These are phyloP conservation scores for Mycosphaerella arachidis DNA, from an alignment of 2,329 filamentous ascomycete genomes.

Conservation along the genomic window DNA sequence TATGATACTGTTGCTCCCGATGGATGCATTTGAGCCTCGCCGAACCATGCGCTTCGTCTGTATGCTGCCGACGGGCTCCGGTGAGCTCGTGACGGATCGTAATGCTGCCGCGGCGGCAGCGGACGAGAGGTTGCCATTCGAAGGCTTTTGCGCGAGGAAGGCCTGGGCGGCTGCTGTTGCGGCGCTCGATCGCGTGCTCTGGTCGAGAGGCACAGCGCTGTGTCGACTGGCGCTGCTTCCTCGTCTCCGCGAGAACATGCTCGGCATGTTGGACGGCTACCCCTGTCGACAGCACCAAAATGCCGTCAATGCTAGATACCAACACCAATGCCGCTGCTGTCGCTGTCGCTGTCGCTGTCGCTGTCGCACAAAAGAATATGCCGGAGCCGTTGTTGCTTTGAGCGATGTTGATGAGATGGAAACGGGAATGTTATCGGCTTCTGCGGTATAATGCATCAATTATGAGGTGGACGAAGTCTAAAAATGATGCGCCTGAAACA, in stretches of 20 bases:
- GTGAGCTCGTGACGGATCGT: constrained; percentile 69
- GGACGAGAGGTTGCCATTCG: constrained; percentile 66
- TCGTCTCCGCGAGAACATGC: constrained; percentile 15
- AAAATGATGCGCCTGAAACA: not conserved
- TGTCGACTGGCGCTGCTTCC: constrained; percentile 18
- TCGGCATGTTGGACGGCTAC: constrained; percentile 10
- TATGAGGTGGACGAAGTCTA: not conserved
- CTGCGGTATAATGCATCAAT: not conserved
- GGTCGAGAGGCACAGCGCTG: constrained; percentile 45
- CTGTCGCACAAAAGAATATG: not conserved
- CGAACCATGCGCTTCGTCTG: constrained; percentile 82
- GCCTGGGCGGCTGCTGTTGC: constrained; percentile 72
- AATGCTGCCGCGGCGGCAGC: constrained; percentile 84
- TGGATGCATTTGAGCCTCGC: constrained; percentile 68
- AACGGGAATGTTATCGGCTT: not conserved
- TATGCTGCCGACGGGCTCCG: constrained; percentile 73
- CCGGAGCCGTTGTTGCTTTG: not conserved
- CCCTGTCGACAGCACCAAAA: not conserved
- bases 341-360: not conserved
- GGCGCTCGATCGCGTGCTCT: constrained; percentile 66
- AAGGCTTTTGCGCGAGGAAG: constrained; percentile 64
- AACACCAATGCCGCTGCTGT: not conserved
- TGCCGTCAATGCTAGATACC: not conserved
- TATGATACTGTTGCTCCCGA: constrained; percentile 45
- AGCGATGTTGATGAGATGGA: not conserved